Base-by-base conservation (phyloP, 1,284 basidiomycete genomes). In the Apiotrichum laibachii region DNA sequence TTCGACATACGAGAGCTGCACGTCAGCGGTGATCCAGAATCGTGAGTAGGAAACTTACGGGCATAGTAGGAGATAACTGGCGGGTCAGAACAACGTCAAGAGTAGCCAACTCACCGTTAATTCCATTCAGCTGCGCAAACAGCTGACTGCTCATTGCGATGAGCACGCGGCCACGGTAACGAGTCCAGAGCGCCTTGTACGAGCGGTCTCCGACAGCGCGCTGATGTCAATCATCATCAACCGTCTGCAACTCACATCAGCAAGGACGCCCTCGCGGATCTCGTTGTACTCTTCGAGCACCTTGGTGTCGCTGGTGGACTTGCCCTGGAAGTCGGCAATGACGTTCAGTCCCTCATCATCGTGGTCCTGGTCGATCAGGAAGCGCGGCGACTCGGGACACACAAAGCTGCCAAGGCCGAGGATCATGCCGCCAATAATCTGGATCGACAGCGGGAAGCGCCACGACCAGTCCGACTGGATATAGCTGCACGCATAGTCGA, bases 131-230 rank as follows among this genome's bases (percentile, higher is more conserved):
- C 77, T 97, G 95, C 50, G 94, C 94, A 76, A 97, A 97, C 57
- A 90, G 88, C 76, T 98, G 95, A 63, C 91, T 92, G 19, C 91
- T 93, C 91, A 95, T 95, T n/a, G 94, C 95, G 60, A 98, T 86
- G 64, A 97, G 77, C 7, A 98, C 93, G 48, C 94, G 85, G 47
- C 87, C 86, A 67, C 89, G 88, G 77, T 97, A 97, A 65, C 85
- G 85, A 67, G 79, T 85, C 91, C 92, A 96, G 86, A 98, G 90
- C 44, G 84, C 83, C 40, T 77, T 75, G 79, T 98, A 98, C 12
- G 88, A 85, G 58, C 92, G 84, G 60, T 83, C 87, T 67, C 92
- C 91, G n/a, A 88, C 87, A 18, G 87, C 88, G 84, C 76, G 65
- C 74, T 76, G 45, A 22, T 1, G 13, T 48, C 43, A 53, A 61